These are phyloP conservation scores for Rhizopus stolonifer DNA, from an alignment of 371 early-diverging fungal genomes.

Conservation along the genomic window DNA sequence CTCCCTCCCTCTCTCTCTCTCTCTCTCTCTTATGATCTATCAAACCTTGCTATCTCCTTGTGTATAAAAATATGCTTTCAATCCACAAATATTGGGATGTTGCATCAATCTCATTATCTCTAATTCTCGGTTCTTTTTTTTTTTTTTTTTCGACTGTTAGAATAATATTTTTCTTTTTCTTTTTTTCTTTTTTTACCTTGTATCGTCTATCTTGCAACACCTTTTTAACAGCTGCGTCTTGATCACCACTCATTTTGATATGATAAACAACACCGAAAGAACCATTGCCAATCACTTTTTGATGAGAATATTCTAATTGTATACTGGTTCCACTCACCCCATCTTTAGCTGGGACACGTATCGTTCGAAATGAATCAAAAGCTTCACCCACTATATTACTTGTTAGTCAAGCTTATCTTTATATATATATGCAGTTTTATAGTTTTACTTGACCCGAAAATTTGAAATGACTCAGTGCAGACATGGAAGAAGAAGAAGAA, in stretches of 20 bases:
- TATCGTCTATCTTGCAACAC: slow-evolving; percentile 94
- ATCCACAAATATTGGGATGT: slow-evolving; percentile 77
- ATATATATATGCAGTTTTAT: not conserved
- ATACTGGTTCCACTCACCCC: slow-evolving; percentile 79
- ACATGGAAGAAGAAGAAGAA: not conserved
- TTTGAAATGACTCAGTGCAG: slow-evolving; percentile 22
- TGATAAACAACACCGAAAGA: slow-evolving; percentile 96
- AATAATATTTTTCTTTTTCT: not conserved
- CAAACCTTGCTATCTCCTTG: slow-evolving; percentile 49
- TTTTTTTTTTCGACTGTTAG: slow-evolving; percentile 34
- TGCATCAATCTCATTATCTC: slow-evolving; percentile 79
- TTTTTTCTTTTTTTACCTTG: slow-evolving; percentile 59
- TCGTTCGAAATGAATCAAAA: slow-evolving; percentile 24
- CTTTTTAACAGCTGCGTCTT: slow-evolving; percentile 90
- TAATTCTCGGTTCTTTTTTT: slow-evolving; percentile 78
- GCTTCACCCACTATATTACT: slow-evolving; percentile 28
- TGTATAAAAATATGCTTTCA: slow-evolving; percentile 78
- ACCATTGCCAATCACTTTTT: slow-evolving; percentile 91
- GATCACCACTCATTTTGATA: slow-evolving; percentile 77
- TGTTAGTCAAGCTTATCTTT: not conserved
- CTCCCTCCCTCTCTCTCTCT: not conserved
- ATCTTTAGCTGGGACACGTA: slow-evolving; percentile 63
- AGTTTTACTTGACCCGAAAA: slow-evolving; percentile 17
- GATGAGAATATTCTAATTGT: slow-evolving; percentile 84
- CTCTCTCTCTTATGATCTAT: not conserved